These are phyloP conservation scores for Cladophialophora carrionii DNA, from an alignment of 2,329 filamentous ascomycete species.

Conservation along the genomic window DNA sequence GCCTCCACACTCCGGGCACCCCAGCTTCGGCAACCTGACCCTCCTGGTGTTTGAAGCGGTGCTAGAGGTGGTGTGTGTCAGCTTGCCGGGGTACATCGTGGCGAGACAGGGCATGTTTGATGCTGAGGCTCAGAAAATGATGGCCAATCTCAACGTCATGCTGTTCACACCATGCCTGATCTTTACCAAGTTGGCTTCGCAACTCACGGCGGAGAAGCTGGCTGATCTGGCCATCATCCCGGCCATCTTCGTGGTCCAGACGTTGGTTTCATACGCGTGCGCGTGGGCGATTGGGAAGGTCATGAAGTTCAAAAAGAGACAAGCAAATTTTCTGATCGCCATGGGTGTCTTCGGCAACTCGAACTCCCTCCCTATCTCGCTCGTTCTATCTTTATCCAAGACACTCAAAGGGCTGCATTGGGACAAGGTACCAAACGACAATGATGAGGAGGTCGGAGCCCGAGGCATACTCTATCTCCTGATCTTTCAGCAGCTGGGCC, in stretches of 20 bases:
- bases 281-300: slow-evolving; percentile 70
- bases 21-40: slow-evolving; percentile 62
- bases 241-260: slow-evolving; percentile 89
- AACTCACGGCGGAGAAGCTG: slow-evolving; percentile 88
- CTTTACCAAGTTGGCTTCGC: slow-evolving; percentile 94
- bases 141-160: slow-evolving; percentile 93
- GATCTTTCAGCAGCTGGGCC: slow-evolving; percentile 96
- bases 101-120: slow-evolving; percentile 91
- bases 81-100: slow-evolving; percentile 89
- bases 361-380: slow-evolving; percentile 94
- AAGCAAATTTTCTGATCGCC: slow-evolving; percentile 90
- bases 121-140: slow-evolving; percentile 92
- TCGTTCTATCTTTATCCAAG: slow-evolving; percentile 90
- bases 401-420: slow-evolving; percentile 91
- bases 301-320: slow-evolving; percentile 81
- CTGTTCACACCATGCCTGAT: slow-evolving; percentile 97
- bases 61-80: slow-evolving; percentile 92
- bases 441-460: slow-evolving; percentile 90
- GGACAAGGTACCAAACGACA: slow-evolving; percentile 87
- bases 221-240: slow-evolving; percentile 90
- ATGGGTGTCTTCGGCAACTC: slow-evolving; percentile 99
- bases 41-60: slow-evolving; percentile 93
- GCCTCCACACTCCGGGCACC: slow-evolving; percentile 48
- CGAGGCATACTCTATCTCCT: slow-evolving; percentile 92
- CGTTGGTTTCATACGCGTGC: slow-evolving; percentile 79